phyloP scores from a whole-genome alignment of 2,329 filamentous ascomycete genomes.

The Diaporthe eres region DNA sequence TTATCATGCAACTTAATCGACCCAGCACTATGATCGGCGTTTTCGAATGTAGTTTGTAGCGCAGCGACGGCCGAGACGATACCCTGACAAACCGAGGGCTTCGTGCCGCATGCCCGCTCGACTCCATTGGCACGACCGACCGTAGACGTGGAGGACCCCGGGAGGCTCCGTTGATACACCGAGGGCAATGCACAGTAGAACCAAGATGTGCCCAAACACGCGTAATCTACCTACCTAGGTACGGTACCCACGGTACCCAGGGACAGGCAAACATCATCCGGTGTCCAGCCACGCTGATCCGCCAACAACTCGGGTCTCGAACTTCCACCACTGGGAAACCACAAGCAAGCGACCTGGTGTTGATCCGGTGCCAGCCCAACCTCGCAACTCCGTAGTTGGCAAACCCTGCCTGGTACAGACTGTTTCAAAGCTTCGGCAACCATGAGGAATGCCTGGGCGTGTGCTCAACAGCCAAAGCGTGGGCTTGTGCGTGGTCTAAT shows the following conservation, averaged over 20 bases:
- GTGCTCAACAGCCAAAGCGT: neutral
- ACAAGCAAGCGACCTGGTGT: constrained; percentile 4
- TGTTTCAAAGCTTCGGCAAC: constrained; percentile 32
- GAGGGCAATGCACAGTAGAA: neutral
- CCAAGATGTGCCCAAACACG: constrained; percentile 19
- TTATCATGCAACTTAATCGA: constrained; percentile 23
- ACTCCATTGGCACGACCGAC: neutral
- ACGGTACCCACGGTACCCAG: neutral
- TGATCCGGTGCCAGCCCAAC: constrained; percentile 12
- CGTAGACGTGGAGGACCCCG: constrained; percentile 2
- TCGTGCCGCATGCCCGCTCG: constrained; percentile 22
- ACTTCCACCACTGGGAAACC: constrained; percentile 30
- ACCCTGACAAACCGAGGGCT: constrained; percentile 10
- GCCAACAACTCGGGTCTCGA: constrained; percentile 16
- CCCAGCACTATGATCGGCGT: constrained; percentile 23
- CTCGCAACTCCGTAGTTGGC: neutral
- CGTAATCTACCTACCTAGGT: neutral
- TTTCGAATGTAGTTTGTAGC: neutral
- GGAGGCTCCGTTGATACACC: constrained; percentile 18
- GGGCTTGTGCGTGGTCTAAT: constrained; percentile 14
- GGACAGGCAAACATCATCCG: constrained; percentile 16
- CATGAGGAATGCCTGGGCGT: constrained; percentile 14
- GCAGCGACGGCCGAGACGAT: constrained; percentile 19
- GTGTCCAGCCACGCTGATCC: constrained; percentile 32
- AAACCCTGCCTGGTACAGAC: constrained; percentile 16